These are phyloP conservation scores for Penstemon barbatus DNA, from an alignment of 257 asterid genomes.

Conservation along the genomic window DNA sequence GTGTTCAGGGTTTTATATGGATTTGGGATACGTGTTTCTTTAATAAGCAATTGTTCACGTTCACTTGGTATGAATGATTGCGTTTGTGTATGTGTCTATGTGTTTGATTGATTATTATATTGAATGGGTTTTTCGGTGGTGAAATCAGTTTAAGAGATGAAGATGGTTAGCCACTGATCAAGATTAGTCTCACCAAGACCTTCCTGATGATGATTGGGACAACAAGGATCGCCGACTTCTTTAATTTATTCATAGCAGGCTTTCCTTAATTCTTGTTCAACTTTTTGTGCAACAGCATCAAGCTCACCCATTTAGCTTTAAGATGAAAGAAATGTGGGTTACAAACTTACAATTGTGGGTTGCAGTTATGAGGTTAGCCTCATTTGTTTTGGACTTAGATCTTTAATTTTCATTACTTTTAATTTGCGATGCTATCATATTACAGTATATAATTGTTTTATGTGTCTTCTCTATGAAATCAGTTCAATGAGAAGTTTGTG, in stretches of 20 bases:
- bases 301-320: slow-evolving; percentile 42
- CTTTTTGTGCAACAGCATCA: no score
- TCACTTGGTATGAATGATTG: not conserved
- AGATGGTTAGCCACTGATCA: slow-evolving; percentile 90
- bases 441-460: not conserved
- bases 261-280: no score
- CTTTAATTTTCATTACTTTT: not conserved
- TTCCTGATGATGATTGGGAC: slow-evolving; percentile 52
- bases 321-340: slow-evolving; percentile 86
- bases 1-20: not conserved
- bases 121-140: slow-evolving; percentile 11
- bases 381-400: not conserved
- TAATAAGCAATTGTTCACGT: not conserved
- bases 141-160: slow-evolving; percentile 73
- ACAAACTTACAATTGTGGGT: slow-evolving; percentile 29
- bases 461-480: not conserved
- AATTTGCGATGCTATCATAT: no score
- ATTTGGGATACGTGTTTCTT: not conserved
- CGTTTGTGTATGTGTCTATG: slow-evolving; percentile 4
- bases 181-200: slow-evolving; percentile 44
- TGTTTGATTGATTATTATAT: slow-evolving; percentile 24
- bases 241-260: no score
- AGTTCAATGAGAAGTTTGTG: not conserved
- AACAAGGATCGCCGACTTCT: slow-evolving; percentile 24
- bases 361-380: slow-evolving; percentile 36